Evolutionary conservation across 495 filamentous ascomycete species (phyloP).

Genomic region (Talaromyces adpressus): DNA sequence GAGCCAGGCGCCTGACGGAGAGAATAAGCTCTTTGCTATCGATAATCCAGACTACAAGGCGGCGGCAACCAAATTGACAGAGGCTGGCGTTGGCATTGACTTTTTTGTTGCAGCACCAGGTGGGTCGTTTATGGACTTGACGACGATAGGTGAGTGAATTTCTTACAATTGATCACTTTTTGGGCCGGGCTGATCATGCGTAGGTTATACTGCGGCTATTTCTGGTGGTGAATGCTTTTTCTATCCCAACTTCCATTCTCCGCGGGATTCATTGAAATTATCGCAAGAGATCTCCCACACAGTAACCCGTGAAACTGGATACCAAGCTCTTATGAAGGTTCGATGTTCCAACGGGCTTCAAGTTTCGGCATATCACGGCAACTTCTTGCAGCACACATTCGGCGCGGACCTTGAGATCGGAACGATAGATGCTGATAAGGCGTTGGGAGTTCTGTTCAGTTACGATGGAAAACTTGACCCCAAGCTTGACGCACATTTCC

Average conservation of each 20-base stretch:
- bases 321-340: conserved; percentile 97
- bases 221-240: conserved; percentile 92
- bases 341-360: conserved; percentile 95
- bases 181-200: neutral
- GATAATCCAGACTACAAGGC: conserved; percentile 83
- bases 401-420: conserved; percentile 95
- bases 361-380: conserved; percentile 87
- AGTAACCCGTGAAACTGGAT: conserved; percentile 88
- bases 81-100: conserved; percentile 80
- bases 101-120: conserved; percentile 89
- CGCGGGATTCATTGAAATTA: conserved; percentile 78
- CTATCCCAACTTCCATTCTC: conserved; percentile 90
- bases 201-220: conserved; percentile 58
- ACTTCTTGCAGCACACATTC: conserved; percentile 91
- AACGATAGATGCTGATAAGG: conserved; percentile 87
- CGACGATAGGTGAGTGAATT: conserved; percentile 70
- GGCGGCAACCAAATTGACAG: conserved; percentile 77
- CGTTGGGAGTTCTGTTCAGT: conserved; percentile 83
- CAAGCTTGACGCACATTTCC: conserved; percentile 96
- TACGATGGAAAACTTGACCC: conserved; percentile 97
- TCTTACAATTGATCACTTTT: neutral
- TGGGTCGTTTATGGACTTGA: conserved; percentile 88
- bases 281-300: conserved; percentile 79
- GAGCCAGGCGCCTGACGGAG: conserved; percentile 76
- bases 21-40: conserved; percentile 86